phyloP scores from a whole-genome alignment of 352 stramenopile species.

The Phytopythium oedochilum region DNA sequence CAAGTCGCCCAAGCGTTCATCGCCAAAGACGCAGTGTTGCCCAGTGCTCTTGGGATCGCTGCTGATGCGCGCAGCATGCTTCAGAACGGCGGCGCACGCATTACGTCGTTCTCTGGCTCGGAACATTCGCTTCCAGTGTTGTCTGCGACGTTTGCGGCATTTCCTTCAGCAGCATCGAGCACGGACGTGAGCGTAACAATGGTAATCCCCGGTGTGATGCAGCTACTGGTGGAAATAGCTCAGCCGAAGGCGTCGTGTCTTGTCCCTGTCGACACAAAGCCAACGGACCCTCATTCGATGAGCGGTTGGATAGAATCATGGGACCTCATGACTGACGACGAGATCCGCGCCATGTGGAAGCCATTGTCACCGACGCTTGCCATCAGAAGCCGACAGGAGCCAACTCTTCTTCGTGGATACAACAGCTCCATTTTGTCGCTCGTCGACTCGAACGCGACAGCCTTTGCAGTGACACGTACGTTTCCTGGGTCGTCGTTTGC shows the following conservation, averaged over 20 bases:
- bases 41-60: conserved; percentile 15
- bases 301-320: conserved; percentile 51
- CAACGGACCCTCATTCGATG: conserved; percentile 23
- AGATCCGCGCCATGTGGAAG: conserved; percentile 27
- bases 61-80: conserved; percentile 16
- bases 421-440: conserved; percentile 36
- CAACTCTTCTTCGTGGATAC: conserved; percentile 28
- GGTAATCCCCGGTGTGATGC: conserved; percentile 19
- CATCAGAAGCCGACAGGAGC: conserved; percentile 16
- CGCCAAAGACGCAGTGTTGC: conserved; percentile 18
- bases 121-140: conserved; percentile 26
- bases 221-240: conserved; percentile 18
- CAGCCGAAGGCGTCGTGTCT: conserved; percentile 36
- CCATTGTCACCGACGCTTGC: conserved; percentile 9
- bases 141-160: conserved; percentile 11
- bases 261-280: conserved; percentile 3
- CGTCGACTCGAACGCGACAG: conserved; percentile 8
- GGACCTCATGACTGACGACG: conserved; percentile 25
- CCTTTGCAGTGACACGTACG: conserved; percentile 15
- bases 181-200: conserved; percentile 5
- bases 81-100: conserved; percentile 12
- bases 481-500: conserved; percentile 35
- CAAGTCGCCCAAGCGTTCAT: conserved; percentile 22
- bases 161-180: conserved; percentile 13
- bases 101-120: conserved; percentile 16